Evolutionary conservation across 164 flowering plant genomes (phyloP), one percentile per base, ranked within the genome.

Genomic region (Vitis labrusca): DNA sequence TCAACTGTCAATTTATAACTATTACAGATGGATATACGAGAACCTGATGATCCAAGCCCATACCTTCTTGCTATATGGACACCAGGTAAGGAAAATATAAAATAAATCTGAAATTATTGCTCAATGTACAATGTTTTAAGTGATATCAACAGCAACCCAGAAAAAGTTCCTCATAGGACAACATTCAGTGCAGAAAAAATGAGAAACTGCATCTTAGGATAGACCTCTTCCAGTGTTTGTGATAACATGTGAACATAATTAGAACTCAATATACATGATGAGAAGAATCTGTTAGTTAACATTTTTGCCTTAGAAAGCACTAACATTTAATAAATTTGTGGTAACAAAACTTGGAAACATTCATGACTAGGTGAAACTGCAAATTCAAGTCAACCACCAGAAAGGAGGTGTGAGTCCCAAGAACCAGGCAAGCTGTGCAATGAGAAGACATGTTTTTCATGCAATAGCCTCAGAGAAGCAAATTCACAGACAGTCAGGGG

Each of bases 351-450:
- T 58, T 16, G 29, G 6, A 13, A 61, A 59, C 55, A 27, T 48
- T 55, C 37, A 50, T 49, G 73, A 59, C 56, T 69, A 94, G 99
- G 99, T 70, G 97, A 95, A 83, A 95, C 96, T 48, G 86, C 91
- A 64, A 57, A 90, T 58, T 90, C 97, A 14, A 79, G 78, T 69
- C 75, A 85, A 70, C 89, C 86, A 63, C 88, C 98, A 14, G 85
- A 82, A 72, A 69, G 59, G 61, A 60, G 69, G 14, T 89, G 93
- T 64, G 60, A 37, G 16, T 75, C 77, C 37, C 83, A 71, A 29
- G 87, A 71, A 48, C 14, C 77, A 56, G 79, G 73, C 49, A 77
- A 74, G 23, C 30, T 78, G 52, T 86, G 91, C 76, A 65, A 73
- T 55, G 74, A 74, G 49, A 66, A 30, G 53, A 83, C 86, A 48